Percentiles rank a stretch among this genome's conserved stretches.
These are phyloP conservation scores for Chrysosporium queenslandicum DNA, from an alignment of 2,329 filamentous ascomycete species.

Conservation along the genomic window DNA sequence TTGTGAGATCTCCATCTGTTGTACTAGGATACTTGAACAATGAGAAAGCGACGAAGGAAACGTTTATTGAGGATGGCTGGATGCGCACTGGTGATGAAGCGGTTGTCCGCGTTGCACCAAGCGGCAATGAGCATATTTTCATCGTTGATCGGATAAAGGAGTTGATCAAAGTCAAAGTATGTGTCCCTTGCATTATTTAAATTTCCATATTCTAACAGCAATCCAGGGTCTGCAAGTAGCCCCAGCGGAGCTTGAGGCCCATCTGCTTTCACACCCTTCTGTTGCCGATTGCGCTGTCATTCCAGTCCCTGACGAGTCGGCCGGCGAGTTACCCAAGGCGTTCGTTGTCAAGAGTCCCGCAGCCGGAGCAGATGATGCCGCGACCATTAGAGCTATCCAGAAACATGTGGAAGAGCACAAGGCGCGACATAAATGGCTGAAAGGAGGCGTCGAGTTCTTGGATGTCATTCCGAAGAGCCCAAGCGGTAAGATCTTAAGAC, in stretches of 20 bases:
- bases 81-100: conserved; percentile 81
- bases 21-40: conserved; percentile 81
- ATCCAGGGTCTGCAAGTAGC: conserved; percentile 67
- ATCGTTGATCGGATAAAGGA: conserved; percentile 76
- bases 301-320: conserved; percentile 54
- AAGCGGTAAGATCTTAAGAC: conserved; percentile 53
- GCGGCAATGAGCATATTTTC: conserved; percentile 69
- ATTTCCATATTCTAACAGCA: neutral
- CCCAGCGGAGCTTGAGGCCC: conserved; percentile 71
- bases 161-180: conserved; percentile 66
- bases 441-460: conserved; percentile 50
- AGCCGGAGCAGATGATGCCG: conserved; percentile 44
- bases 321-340: conserved; percentile 55
- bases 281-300: conserved; percentile 76
- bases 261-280: conserved; percentile 61
- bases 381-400: conserved; percentile 42
- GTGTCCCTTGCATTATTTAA: conserved; percentile 5
- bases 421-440: conserved; percentile 53
- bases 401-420: conserved; percentile 53
- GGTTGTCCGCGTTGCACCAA: conserved; percentile 52
- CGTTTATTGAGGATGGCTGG: conserved; percentile 63
- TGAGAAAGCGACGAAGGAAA: conserved; percentile 68
- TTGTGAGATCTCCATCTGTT: conserved; percentile 66
- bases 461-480: conserved; percentile 52
- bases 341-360: conserved; percentile 51